A percentile compares a stretch with the other conserved stretches of the same genome.
phyloP scores from a whole-genome alignment of 179 eudicot species.

The Nepenthes alata region DNA sequence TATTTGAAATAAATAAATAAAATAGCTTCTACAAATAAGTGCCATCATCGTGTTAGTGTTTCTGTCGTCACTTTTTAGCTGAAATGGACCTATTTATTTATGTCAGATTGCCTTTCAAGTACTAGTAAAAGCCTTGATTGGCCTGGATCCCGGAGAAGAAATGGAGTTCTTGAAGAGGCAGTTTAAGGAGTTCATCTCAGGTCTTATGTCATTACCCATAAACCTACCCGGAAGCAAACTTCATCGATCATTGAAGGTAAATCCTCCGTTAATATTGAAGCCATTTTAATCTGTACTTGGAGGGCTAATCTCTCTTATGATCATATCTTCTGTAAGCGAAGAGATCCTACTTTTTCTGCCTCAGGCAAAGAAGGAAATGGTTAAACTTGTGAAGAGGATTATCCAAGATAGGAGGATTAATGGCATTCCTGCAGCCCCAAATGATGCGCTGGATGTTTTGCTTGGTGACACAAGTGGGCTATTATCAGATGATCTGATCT shows the following conservation, averaged over 20 bases:
- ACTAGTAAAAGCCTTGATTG: constrained; percentile 68
- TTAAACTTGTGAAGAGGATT: constrained; percentile 46
- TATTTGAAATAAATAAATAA: no score
- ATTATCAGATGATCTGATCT: constrained; percentile 62
- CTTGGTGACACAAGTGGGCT: constrained; percentile 50
- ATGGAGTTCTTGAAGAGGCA: constrained; percentile 54
- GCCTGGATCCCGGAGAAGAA: constrained; percentile 69
- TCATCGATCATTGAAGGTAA: constrained; percentile 62
- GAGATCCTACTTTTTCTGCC: neutral
- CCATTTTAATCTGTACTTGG: neutral
- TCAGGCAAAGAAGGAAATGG: constrained; percentile 86
- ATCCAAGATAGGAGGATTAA: constrained; percentile 38
- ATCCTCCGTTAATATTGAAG: neutral
- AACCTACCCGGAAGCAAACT: constrained; percentile 75
- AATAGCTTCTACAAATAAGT: no score
- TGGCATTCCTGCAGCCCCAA: constrained; percentile 14
- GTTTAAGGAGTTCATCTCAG: constrained; percentile 75
- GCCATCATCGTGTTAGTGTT: no score
- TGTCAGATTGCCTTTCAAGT: constrained; percentile 74
- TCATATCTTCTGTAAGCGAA: no score
- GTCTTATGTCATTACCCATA: constrained; percentile 84
- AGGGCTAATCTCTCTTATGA: no score
- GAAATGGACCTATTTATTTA: neutral
- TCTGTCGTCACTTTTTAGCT: no score
- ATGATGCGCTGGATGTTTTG: constrained; percentile 68